Evolutionary conservation across 192 early-diverging fungal species (phyloP).

Genomic region (Coemansia sp.): DNA sequence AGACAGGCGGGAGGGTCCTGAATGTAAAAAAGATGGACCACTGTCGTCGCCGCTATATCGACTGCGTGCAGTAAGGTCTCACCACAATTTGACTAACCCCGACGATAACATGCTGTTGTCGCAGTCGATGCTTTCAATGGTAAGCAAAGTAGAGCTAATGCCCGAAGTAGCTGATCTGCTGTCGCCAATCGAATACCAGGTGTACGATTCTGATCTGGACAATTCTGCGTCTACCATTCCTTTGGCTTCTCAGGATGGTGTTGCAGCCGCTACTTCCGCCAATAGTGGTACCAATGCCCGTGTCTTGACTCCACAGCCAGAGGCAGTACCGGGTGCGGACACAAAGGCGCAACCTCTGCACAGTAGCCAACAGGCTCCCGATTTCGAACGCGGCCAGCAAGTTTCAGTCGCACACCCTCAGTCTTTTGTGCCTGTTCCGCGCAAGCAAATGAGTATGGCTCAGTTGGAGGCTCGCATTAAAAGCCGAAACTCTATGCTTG

Average conservation of each 20-base stretch:
- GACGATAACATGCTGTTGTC: slow-evolving; percentile 17
- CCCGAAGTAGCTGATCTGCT: slow-evolving; percentile 26
- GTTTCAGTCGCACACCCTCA: neutral
- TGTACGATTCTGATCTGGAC: slow-evolving; percentile 17
- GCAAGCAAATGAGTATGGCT: slow-evolving; percentile 41
- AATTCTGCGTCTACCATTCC: slow-evolving; percentile 11
- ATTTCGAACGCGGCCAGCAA: too few species aligned
- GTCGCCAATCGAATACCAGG: slow-evolving; percentile 16
- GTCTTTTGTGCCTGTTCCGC: slow-evolving; percentile 2
- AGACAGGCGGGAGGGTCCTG: too few species aligned
- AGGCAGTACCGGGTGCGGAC: too few species aligned
- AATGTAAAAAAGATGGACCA: too few species aligned
- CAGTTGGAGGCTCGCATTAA: slow-evolving; percentile 19
- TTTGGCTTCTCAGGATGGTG: slow-evolving; percentile 14
- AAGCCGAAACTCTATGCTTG: slow-evolving; percentile 45
- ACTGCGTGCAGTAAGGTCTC: slow-evolving; percentile 26
- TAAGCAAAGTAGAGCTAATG: slow-evolving; percentile 30
- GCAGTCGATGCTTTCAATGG: slow-evolving; percentile 34
- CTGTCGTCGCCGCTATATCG: neutral
- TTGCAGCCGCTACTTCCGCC: too few species aligned
- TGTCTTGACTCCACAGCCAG: too few species aligned
- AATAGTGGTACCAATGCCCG: too few species aligned
- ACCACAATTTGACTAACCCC: slow-evolving; percentile 20
- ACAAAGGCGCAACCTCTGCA: too few species aligned
- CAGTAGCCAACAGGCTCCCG: too few species aligned